Evolutionary conservation across 2,329 filamentous ascomycete genomes (phyloP).

Genomic region (Ophiosphaerella korrae): DNA sequence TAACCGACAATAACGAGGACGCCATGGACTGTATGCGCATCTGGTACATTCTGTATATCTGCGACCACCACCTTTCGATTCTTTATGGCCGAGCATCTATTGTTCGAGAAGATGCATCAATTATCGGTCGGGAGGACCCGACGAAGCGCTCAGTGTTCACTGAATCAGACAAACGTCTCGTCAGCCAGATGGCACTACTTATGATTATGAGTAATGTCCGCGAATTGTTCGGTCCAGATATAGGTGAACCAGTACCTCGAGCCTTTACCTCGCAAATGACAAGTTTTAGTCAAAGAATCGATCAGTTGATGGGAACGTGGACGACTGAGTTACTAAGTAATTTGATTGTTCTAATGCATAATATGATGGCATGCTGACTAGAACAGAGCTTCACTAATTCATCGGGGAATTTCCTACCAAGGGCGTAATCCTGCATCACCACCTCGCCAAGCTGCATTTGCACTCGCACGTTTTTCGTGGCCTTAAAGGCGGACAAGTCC

Average conservation of each 20-base stretch:
- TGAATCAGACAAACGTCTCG: constrained; percentile 60
- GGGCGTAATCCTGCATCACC: constrained; percentile 58
- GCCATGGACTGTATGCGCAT: constrained; percentile 61
- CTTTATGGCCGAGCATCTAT: constrained; percentile 64
- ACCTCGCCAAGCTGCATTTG: constrained; percentile 60
- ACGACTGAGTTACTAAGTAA: constrained; percentile 50
- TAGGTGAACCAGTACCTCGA: constrained; percentile 57
- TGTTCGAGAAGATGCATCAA: constrained; percentile 62
- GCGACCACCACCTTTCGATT: constrained; percentile 69
- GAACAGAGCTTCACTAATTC: constrained; percentile 50
- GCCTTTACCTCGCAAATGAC: constrained; percentile 59
- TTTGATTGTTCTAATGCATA: constrained; percentile 19
- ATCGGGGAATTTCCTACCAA: constrained; percentile 57
- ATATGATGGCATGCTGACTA: constrained; percentile 19
- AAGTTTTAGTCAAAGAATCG: constrained; percentile 48
- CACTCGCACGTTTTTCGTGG: constrained; percentile 57
- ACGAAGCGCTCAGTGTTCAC: constrained; percentile 58
- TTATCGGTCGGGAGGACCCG: constrained; percentile 63
- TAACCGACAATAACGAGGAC: constrained; percentile 49
- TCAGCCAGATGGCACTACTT: constrained; percentile 64
- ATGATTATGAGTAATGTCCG: constrained; percentile 62
- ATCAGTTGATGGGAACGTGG: constrained; percentile 59
- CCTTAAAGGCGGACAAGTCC: constrained; percentile 55
- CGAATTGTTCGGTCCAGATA: constrained; percentile 62
- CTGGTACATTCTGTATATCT: constrained; percentile 66